Percentiles rank a stretch among this genome's conserved stretches.
Evolutionary conservation across 371 early-diverging fungal species (phyloP).

Genomic region (Mucor piriformis): DNA sequence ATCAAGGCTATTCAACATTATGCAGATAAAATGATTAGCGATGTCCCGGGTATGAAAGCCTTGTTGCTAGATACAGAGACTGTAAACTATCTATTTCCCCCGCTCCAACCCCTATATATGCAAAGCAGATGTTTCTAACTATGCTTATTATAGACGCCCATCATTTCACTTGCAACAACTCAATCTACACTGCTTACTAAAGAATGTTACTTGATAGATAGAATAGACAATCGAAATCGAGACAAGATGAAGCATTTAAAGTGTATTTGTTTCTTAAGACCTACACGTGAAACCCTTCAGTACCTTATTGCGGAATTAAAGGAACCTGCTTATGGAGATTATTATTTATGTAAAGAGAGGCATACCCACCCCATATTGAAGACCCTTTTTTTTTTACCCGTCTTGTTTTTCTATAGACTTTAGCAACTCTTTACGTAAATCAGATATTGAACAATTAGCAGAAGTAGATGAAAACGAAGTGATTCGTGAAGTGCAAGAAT

Average conservation of each 20-base stretch:
- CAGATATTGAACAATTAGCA: slow-evolving; percentile 89
- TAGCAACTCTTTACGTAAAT: slow-evolving; percentile 87
- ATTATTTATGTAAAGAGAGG: slow-evolving; percentile 77
- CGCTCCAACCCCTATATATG: too few species aligned
- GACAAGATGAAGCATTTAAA: slow-evolving; percentile 95
- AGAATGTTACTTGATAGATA: slow-evolving; percentile 93
- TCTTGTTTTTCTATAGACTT: slow-evolving; percentile 62
- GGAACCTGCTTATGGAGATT: slow-evolving; percentile 91
- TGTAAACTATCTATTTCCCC: slow-evolving; percentile 67
- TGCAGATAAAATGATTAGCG: slow-evolving; percentile 86
- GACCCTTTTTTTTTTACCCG: not conserved
- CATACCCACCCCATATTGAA: not conserved
- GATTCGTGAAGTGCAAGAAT: slow-evolving; percentile 95
- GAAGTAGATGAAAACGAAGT: slow-evolving; percentile 94
- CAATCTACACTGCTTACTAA: slow-evolving; percentile 88
- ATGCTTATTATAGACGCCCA: slow-evolving; percentile 70
- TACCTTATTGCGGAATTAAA: slow-evolving; percentile 86
- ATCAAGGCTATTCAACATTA: slow-evolving; percentile 85
- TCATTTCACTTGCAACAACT: slow-evolving; percentile 89
- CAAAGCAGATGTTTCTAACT: too few species aligned
- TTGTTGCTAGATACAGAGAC: slow-evolving; percentile 92
- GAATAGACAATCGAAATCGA: slow-evolving; percentile 80
- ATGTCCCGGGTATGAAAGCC: slow-evolving; percentile 95
- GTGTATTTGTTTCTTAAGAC: slow-evolving; percentile 90
- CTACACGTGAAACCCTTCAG: slow-evolving; percentile 82